A percentile compares a stretch with the other conserved stretches of the same genome.
phyloP scores from a whole-genome alignment of 441 rosid species.

The Populus hybrid region DNA sequence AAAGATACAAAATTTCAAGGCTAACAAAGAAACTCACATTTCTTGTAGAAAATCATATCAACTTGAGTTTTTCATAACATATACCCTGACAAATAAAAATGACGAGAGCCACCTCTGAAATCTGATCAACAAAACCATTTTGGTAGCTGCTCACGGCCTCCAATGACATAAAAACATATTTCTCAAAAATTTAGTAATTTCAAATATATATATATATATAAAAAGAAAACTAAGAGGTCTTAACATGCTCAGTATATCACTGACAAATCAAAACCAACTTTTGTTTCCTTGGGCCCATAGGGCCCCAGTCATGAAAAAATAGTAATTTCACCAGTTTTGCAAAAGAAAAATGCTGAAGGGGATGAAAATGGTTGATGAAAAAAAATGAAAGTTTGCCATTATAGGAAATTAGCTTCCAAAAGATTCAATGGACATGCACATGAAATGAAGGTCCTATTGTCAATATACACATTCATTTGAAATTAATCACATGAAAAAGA shows the following conservation, averaged over 20 bases:
- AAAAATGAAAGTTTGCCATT: neutral
- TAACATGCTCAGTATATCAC: neutral
- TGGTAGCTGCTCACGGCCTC: neutral
- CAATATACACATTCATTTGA: neutral
- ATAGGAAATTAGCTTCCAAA: neutral
- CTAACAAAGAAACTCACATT: neutral
- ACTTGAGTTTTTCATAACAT: neutral
- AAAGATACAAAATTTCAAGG: neutral
- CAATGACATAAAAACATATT: neutral
- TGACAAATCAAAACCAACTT: neutral
- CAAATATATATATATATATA: neutral
- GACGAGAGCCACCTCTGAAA: neutral
- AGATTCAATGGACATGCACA: neutral
- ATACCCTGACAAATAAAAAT: neutral
- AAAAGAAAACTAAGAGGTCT: neutral
- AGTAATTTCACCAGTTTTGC: neutral
- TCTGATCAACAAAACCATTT: neutral
- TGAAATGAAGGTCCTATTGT: neutral
- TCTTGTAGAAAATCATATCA: neutral
- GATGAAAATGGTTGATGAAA: neutral
- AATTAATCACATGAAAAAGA: neutral
- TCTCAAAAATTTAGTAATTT: neutral
- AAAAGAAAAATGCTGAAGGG: neutral
- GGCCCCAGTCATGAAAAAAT: neutral
- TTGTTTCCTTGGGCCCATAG: neutral